Evolutionary conservation across 257 asterid species (phyloP).

Genomic region (Linaria vulgaris): DNA sequence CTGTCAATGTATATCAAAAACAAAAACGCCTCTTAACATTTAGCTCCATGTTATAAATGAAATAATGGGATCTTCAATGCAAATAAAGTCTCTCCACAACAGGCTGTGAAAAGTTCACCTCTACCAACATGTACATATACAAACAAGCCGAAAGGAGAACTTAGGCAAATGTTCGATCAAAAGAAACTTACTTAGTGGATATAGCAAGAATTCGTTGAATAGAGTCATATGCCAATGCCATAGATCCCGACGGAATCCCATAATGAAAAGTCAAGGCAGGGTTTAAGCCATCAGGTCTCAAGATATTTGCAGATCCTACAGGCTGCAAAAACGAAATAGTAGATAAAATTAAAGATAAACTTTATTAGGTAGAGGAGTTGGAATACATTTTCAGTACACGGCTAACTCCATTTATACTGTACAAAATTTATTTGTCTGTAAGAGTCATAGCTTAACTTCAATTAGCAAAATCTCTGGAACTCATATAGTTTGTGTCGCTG

Average conservation of each 20-base stretch:
- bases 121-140: background rate
- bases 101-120: background rate
- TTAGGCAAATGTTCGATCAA: background rate
- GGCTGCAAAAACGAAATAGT: conserved; percentile 52
- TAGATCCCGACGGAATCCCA: conserved; percentile 80
- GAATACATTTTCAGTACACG: background rate
- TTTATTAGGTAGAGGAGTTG: background rate
- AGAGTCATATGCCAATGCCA: conserved; percentile 51
- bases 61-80: background rate
- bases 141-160: conserved; percentile 13
- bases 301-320: conserved; percentile 52
- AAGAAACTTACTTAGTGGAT: conserved; percentile 60
- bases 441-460: background rate
- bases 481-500: background rate
- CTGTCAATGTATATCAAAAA: background rate
- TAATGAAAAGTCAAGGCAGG: conserved; percentile 76
- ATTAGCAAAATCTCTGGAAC: background rate
- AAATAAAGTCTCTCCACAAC: background rate
- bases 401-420: conserved; percentile 2
- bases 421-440: background rate
- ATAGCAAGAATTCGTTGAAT: conserved; percentile 75
- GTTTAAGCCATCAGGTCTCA: conserved; percentile 63
- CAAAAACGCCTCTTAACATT: background rate
- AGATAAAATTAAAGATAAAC: background rate
- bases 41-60: background rate